Evolutionary conservation across 2,329 filamentous ascomycete species (phyloP).

Genomic region (Fusarium caatingaense): DNA sequence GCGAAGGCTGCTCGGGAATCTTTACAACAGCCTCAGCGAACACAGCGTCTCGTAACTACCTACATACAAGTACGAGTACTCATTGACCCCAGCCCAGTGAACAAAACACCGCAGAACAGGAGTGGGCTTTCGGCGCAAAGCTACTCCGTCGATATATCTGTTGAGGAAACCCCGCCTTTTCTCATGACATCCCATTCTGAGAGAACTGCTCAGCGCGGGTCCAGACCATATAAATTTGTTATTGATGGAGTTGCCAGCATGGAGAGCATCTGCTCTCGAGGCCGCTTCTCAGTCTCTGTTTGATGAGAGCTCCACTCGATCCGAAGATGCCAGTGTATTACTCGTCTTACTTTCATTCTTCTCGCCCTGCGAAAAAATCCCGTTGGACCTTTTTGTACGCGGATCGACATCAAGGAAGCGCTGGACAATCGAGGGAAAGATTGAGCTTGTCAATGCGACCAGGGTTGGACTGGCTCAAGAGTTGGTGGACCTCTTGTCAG

Average conservation of each 20-base stretch:
- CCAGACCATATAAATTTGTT: neutral
- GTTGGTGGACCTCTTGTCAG: constrained; percentile 22
- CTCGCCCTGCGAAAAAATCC: constrained; percentile 34
- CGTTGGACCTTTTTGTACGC: constrained; percentile 35
- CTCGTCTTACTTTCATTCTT: constrained; percentile 39
- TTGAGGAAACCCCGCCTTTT: constrained; percentile 14
- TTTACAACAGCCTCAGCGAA: neutral
- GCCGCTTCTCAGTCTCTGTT: constrained; percentile 30
- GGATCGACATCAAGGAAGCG: constrained; percentile 43
- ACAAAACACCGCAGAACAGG: constrained; percentile 16
- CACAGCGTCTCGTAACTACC: neutral
- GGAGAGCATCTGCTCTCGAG: constrained; percentile 35
- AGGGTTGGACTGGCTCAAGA: constrained; percentile 32
- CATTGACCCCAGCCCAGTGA: neutral
- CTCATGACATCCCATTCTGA: constrained; percentile 2
- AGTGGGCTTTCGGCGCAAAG: constrained; percentile 11
- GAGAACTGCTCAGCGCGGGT: constrained; percentile 2
- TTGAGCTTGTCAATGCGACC: constrained; percentile 49
- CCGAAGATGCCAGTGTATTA: constrained; percentile 37
- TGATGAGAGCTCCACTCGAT: constrained; percentile 19
- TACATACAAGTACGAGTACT: neutral
- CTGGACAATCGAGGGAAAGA: constrained; percentile 34
- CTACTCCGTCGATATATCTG: constrained; percentile 19
- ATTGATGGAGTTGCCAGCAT: constrained; percentile 28
- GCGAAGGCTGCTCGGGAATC: neutral